phyloP scores from a whole-genome alignment of 2,329 filamentous ascomycete genomes.

The Fusarium mundagurra region DNA sequence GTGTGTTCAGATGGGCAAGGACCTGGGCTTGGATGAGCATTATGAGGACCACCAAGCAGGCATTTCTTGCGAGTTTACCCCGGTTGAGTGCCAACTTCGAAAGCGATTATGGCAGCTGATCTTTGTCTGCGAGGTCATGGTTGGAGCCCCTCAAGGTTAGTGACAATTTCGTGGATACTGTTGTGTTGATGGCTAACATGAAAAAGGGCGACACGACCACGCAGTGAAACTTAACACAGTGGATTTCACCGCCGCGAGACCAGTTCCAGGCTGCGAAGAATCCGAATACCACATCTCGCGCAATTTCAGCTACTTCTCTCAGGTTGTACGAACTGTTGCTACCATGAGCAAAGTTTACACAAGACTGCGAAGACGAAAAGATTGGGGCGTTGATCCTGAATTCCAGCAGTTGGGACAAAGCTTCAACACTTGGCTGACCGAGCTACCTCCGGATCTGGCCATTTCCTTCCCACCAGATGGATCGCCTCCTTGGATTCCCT shows the following conservation, averaged over 20 bases:
- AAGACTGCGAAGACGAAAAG: slow-evolving; percentile 77
- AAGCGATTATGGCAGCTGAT: slow-evolving; percentile 91
- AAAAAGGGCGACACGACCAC: slow-evolving; percentile 79
- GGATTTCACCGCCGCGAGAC: slow-evolving; percentile 74
- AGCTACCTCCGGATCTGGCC: slow-evolving; percentile 81
- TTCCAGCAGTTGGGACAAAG: slow-evolving; percentile 82
- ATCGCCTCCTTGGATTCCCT: slow-evolving; percentile 83
- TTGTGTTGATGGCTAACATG: slow-evolving; percentile 15
- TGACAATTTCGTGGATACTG: neutral
- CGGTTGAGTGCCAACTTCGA: slow-evolving; percentile 82
- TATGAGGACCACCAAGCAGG: slow-evolving; percentile 79
- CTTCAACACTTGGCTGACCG: slow-evolving; percentile 79
- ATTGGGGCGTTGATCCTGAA: slow-evolving; percentile 87
- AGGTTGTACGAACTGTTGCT: slow-evolving; percentile 80
- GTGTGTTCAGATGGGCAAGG: slow-evolving; percentile 91
- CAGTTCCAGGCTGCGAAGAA: slow-evolving; percentile 74
- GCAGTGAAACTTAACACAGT: slow-evolving; percentile 79
- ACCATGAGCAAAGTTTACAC: slow-evolving; percentile 80
- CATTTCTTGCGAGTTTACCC: slow-evolving; percentile 72
- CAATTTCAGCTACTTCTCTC: slow-evolving; percentile 84
- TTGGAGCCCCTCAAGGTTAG: slow-evolving; percentile 86
- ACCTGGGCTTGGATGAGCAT: slow-evolving; percentile 89
- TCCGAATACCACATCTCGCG: slow-evolving; percentile 81
- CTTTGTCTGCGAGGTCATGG: slow-evolving; percentile 88
- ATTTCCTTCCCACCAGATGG: slow-evolving; percentile 82